Base-by-base conservation (phyloP, 768 basidiomycete species). In the Phlegmacium glaucopus region DNA sequence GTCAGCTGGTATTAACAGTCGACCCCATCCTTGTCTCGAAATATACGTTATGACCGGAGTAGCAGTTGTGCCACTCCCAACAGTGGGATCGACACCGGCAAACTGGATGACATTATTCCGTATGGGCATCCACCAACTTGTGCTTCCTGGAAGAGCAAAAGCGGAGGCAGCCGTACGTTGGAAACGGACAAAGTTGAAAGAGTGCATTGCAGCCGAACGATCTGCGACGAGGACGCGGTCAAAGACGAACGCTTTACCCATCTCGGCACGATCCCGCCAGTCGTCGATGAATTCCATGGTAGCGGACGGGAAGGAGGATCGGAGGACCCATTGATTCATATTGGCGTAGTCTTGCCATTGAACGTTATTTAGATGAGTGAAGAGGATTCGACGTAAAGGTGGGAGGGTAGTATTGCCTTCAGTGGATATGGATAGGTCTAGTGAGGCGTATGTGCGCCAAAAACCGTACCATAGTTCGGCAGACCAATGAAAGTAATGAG, bases 401-500 rank as follows among this genome's bases (percentile, higher is more conserved):
- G 90, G 87, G 28, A 96, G 82, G 5, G 72, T 64, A 1, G 90
- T 89, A 39, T 77, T 77, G 7, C 90, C 92, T 38, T 75, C 67
- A 0, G 78, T 54, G 2, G 81, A 66, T 43, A 94, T 92, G 16
- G 64, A 66, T 1, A 79, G 77, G 61, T 94, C 91, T 9, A 95
- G 71, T 2, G 89, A 83, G 28, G 90, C 78, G 63, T 94, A 95
- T 0, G 92, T 83, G 7, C 91, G 79, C 94, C 94, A 95, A 56
- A 94, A 80, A 34, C 94, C 94, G 53, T 91, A 90, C 70, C 89
- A 86, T 15, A 94, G 79, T 61, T 97, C 94, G 4, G 94, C 93
- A 27, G 87, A 81, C 81, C 89, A 94, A 59, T 97, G 93, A 62
- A 93, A 95, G 62, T 94, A 95, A 65, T 95, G 93, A 1, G 87